These are phyloP conservation scores for Ogataea zsoltii DNA, from an alignment of 805 yeast species.

Conservation along the genomic window DNA sequence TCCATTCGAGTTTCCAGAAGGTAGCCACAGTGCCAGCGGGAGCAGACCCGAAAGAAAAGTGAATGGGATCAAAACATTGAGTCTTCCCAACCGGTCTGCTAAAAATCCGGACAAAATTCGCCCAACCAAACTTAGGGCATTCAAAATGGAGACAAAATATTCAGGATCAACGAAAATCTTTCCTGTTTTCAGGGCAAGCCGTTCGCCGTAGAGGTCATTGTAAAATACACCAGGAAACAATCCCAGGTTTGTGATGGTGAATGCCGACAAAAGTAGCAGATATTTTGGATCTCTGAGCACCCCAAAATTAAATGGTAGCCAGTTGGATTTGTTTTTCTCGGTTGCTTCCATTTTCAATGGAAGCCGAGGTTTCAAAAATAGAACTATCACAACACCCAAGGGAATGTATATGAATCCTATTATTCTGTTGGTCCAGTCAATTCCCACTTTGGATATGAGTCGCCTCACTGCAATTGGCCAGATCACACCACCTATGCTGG, in stretches of 20 bases:
- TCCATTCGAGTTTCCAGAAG: constrained; percentile 39
- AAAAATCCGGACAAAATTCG: constrained; percentile 48
- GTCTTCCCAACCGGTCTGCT: constrained; percentile 45
- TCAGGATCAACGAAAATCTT: constrained; percentile 43
- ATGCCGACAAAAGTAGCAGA: constrained; percentile 5
- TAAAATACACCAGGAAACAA: constrained; percentile 55
- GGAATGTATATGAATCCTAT: constrained; percentile 41
- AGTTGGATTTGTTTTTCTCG: constrained; percentile 36
- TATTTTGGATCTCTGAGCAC: constrained; percentile 43
- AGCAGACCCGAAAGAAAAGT: constrained; percentile 36
- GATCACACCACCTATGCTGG: constrained; percentile 50
- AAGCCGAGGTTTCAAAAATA: constrained; percentile 30
- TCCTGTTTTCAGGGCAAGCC: constrained; percentile 54
- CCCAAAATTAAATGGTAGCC: constrained; percentile 30
- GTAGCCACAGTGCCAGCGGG: constrained; percentile 48
- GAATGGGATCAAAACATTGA: constrained; percentile 39
- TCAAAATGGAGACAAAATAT: constrained; percentile 40
- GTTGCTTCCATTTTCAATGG: constrained; percentile 1
- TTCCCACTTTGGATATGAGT: constrained; percentile 38
- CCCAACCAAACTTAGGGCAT: no score
- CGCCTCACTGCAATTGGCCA: constrained; percentile 49
- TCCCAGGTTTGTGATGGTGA: constrained; percentile 31
- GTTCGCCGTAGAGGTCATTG: constrained; percentile 51
- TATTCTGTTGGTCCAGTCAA: constrained; percentile 30
- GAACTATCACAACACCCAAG: constrained; percentile 19